Evolutionary conservation across 495 filamentous ascomycete genomes (phyloP).

Genomic region (Penicillium parvum): DNA sequence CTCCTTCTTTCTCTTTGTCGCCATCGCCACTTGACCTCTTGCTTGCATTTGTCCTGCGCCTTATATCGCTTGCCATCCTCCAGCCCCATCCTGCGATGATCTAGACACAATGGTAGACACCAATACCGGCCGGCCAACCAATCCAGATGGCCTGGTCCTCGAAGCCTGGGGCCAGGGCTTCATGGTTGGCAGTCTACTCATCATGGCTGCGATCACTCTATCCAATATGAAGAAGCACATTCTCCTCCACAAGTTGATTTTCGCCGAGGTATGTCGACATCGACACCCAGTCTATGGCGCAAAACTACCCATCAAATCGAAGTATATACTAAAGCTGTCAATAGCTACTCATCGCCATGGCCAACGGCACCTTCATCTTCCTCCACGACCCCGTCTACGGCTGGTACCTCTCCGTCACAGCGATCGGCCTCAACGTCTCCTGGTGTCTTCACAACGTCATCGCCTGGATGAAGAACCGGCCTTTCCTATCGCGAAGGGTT

Average conservation of each 20-base stretch:
- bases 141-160: slow-evolving; percentile 36
- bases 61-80: neutral
- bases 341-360: slow-evolving; percentile 33
- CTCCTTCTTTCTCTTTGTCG: neutral
- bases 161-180: slow-evolving; percentile 49
- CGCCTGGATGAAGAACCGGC: slow-evolving; percentile 46
- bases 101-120: slow-evolving; percentile 15
- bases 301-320: no score
- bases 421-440: slow-evolving; percentile 42
- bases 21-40: neutral
- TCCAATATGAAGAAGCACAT: slow-evolving; percentile 41
- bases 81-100: neutral
- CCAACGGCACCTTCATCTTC: slow-evolving; percentile 46
- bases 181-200: slow-evolving; percentile 44
- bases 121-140: slow-evolving; percentile 22
- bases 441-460: slow-evolving; percentile 48
- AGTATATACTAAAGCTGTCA: neutral
- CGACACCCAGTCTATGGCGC: neutral
- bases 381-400: slow-evolving; percentile 38
- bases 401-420: slow-evolving; percentile 45
- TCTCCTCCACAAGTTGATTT: slow-evolving; percentile 44
- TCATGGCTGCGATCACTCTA: slow-evolving; percentile 42
- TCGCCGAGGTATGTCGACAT: slow-evolving; percentile 41
- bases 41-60: neutral
- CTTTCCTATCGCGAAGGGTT: slow-evolving; percentile 35